phyloP scores from a whole-genome alignment of 192 early-diverging fungal species.

The Rhizoclosmatium globosum region DNA sequence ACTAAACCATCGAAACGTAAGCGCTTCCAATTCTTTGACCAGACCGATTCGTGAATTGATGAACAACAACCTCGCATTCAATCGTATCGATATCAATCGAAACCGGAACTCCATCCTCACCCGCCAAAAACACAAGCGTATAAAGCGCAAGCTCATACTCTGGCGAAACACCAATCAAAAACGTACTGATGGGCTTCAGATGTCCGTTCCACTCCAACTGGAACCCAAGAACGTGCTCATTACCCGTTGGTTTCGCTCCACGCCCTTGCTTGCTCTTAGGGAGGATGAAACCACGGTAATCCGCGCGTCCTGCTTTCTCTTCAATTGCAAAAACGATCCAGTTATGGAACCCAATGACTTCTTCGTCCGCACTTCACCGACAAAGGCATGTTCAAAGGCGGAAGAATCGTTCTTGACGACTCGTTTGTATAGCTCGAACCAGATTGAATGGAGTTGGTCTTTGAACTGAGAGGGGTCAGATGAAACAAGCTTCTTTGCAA shows the following conservation, averaged over 20 bases:
- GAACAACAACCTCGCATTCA: constrained; percentile 21
- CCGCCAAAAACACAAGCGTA: constrained; percentile 44
- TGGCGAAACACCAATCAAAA: constrained; percentile 48
- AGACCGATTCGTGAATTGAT: constrained; percentile 22
- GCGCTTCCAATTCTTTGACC: constrained; percentile 19
- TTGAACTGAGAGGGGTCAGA: constrained; percentile 29
- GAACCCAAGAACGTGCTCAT: constrained; percentile 39
- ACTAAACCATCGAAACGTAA: constrained; percentile 7
- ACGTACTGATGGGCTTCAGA: constrained; percentile 48
- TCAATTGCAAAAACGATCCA: constrained; percentile 48
- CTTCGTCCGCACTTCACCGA: constrained; percentile 36
- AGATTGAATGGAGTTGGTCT: constrained; percentile 26
- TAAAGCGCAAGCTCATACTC: constrained; percentile 54
- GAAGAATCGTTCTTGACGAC: constrained; percentile 39
- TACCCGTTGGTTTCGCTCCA: constrained; percentile 19
- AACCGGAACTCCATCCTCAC: constrained; percentile 32
- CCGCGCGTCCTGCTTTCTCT: constrained; percentile 39
- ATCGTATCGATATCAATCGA: constrained; percentile 30
- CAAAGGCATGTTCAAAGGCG: constrained; percentile 53
- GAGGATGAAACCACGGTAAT: constrained; percentile 47
- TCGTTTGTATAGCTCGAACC: constrained; percentile 51
- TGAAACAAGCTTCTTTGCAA: constrained; percentile 23
- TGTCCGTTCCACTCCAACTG: constrained; percentile 49
- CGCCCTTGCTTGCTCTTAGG: constrained; percentile 32
- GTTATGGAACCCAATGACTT: constrained; percentile 52